Base-by-base conservation (phyloP, 2,329 filamentous ascomycete species). In the Curvularia sp. region DNA sequence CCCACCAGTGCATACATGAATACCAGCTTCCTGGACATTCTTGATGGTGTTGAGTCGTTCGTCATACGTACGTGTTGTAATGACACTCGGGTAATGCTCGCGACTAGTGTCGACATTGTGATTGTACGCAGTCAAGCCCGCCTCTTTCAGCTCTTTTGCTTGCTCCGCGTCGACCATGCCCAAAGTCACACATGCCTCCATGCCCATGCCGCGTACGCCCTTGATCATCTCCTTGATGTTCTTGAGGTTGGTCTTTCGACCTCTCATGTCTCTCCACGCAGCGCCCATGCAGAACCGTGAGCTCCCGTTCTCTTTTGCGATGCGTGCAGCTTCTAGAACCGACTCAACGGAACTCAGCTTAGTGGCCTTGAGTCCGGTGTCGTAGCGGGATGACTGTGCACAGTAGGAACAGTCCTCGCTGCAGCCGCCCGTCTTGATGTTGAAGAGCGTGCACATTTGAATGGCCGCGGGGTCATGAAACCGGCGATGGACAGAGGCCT, bases 281-380 rank as follows among this genome's bases (percentile, higher is more conserved):
- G 93, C 93, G 8, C 93, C 93, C 92, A 97, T 96, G 80, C 93
- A 97, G 84, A 97, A 97, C 1, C 93, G 87, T 8, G 92, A 96
- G 80, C 89, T 93, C 49, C 93, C 93, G 65, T 95, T 95, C 55
- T 86, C 87, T 71, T 90, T 91, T 60, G 93, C 93, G 31, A 86
- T 86, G 35, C 87, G 86, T 1, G 93, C 93, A 2, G 91, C 91
- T 38, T 85, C 86, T 24, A 97, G 86, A 1, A 97, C 93, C 0
- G 89, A 87, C 57, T 95, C 90, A 54, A 96, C 92, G 1, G 86
- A 85, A 62, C 89, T 89, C 72, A 96, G 87, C 68, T 91, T 91
- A 62, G 89, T 91, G 10, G 93, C 90, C 73, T 91, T 86, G 31
- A 96, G 84, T 7, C 92, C 91, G 4, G 93, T 88, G 66, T 83